Evolutionary conservation across 2,329 filamentous ascomycete genomes (phyloP), one percentile per base, ranked within the genome.

Genomic region (Escovopsis sp.): DNA sequence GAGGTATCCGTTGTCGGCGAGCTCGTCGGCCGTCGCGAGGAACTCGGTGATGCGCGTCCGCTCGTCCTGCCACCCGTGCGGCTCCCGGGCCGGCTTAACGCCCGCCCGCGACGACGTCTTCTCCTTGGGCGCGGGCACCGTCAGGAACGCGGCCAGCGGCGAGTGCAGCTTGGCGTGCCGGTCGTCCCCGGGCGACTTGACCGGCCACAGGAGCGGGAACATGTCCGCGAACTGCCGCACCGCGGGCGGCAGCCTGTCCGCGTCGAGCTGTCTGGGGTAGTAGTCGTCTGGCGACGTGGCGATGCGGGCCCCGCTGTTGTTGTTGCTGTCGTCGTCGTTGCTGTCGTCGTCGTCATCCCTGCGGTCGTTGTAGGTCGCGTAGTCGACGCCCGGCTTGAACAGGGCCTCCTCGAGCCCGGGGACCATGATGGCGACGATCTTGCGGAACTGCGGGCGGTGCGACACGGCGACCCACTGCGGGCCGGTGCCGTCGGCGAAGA

Each of bases 361-460:
- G 23, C 44, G 39, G 26, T 64, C 56, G 36, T 68, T 66, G 53
- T 69, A 75, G 1, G 56, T 61, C 9, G 61, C 56, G 39, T 70
- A 70, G 48, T 77, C 63, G 33, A 72, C 67, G 33, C 62, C 56
- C 11, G 75, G 70, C 58, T 82, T 76, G 63, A 96, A 94, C 83
- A 96, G 91, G 48, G 78, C 82, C 54, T 85, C 75, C 57, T 96
- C 89, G 23, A 98, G 65, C 0, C 91, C 91, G 10, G 91, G 91
- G 10, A 95, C 79, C 83, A 95, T 89, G 50, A 98, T 66, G 35
- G 85, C 75, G 28, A 96, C 88, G 28, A 93, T 82, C 63, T 91
- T 93, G 48, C 76, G 67, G 52, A 83, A 77, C 45, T 77, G 68
- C 6, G 74, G 71, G 38, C 79, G 69, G 53, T 82, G 72, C 45